These are phyloP conservation scores for Microcos paniculata DNA, from an alignment of 345 rosid species.

Conservation along the genomic window DNA sequence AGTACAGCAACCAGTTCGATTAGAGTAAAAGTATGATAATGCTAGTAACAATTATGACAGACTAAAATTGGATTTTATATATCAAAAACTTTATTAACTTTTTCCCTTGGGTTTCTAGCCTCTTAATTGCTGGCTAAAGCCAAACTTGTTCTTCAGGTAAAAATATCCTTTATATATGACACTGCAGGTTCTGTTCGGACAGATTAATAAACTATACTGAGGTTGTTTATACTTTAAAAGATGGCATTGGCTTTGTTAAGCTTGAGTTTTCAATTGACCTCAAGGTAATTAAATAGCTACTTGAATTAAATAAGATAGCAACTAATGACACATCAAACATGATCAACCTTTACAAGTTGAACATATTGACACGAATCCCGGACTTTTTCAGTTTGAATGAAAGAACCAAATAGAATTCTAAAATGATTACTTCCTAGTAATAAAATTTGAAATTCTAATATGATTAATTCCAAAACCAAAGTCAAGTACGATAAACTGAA, in stretches of 20 bases:
- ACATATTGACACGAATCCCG: neutral
- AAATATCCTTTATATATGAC: neutral
- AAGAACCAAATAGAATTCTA: conserved; percentile 1
- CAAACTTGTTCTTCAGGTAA: neutral
- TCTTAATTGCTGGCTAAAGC: neutral
- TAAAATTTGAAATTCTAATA: neutral
- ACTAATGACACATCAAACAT: neutral
- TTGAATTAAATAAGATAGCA: neutral
- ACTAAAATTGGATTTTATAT: neutral
- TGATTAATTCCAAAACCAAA: neutral
- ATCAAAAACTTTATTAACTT: neutral
- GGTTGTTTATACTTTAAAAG: neutral
- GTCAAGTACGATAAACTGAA: neutral
- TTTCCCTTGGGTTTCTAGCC: neutral
- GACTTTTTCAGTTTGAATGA: neutral
- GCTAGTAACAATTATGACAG: neutral
- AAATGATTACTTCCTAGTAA: neutral
- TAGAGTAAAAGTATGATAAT: neutral
- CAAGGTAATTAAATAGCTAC: neutral
- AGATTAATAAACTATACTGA: conserved; percentile 1
- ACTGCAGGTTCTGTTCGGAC: neutral
- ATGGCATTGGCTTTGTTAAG: neutral
- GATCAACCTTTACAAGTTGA: neutral
- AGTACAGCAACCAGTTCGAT: conserved; percentile 20
- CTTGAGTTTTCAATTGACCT: neutral